Percentiles rank a stretch among this genome's conserved stretches.
These are phyloP conservation scores for Pseudogymnoascus sp. DNA, from an alignment of 2,329 filamentous ascomycete genomes.

Conservation along the genomic window DNA sequence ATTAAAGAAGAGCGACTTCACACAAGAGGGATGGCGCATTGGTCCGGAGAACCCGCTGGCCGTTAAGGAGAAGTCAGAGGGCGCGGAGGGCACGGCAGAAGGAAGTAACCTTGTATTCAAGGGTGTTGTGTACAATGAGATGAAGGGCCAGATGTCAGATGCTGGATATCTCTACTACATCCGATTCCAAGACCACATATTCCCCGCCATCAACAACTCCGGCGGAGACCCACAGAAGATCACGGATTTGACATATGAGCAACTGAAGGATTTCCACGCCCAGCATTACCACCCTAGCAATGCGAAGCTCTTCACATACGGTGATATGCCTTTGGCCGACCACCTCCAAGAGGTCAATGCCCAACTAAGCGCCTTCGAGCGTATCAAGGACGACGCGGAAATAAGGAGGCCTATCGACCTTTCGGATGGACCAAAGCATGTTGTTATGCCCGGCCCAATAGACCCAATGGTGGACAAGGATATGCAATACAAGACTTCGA, in stretches of 20 bases:
- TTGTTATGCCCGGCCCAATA: conserved; percentile 72
- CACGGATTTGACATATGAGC: conserved; percentile 86
- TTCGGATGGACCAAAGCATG: conserved; percentile 55
- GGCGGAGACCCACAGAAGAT: conserved; percentile 95
- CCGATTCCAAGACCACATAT: conserved; percentile 87
- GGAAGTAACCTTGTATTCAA: conserved; percentile 81
- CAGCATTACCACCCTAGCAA: conserved; percentile 97
- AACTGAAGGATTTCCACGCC: conserved; percentile 80
- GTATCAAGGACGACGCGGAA: conserved; percentile 61
- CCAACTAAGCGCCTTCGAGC: conserved; percentile 67
- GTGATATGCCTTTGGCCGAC: conserved; percentile 77
- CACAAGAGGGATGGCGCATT: conserved; percentile 94
- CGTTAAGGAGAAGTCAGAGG: conserved; percentile 37
- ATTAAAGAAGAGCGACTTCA: conserved; percentile 84
- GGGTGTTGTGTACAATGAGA: conserved; percentile 97
- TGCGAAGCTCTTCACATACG: conserved; percentile 91
- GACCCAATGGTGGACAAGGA: conserved; percentile 82
- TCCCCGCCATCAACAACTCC: conserved; percentile 91
- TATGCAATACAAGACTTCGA: conserved; percentile 87
- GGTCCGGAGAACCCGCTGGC: conserved; percentile 77
- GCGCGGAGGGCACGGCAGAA: conserved; percentile 41
- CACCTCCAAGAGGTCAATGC: conserved; percentile 75
- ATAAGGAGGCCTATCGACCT: conserved; percentile 73
- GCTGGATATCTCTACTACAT: conserved; percentile 95
- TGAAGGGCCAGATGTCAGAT: conserved; percentile 99